Percentiles rank a stretch among this genome's conserved stretches.
Evolutionary conservation across 306 rosid species (phyloP).

Genomic region (Cucumis sativus): DNA sequence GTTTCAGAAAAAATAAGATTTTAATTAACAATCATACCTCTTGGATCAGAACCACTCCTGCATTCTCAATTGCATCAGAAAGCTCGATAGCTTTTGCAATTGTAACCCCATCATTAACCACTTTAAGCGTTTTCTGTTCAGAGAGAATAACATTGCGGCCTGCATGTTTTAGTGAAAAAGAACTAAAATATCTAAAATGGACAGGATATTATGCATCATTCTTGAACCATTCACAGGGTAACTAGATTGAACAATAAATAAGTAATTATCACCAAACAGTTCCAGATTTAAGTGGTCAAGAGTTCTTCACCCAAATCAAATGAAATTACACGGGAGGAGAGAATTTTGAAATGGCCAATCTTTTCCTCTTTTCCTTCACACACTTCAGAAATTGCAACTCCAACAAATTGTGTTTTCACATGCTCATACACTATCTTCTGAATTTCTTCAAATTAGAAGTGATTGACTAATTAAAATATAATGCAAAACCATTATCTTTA

Average conservation of each 20-base stretch:
- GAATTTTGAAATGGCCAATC: not conserved
- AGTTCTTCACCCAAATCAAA: not conserved
- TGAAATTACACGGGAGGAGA: not conserved
- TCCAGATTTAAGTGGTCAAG: not conserved
- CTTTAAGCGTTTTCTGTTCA: constrained; percentile 54
- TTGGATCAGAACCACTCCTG: constrained; percentile 91
- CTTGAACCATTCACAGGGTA: not conserved
- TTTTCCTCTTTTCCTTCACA: not conserved
- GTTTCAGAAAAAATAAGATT: constrained; percentile 3
- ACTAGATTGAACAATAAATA: not conserved
- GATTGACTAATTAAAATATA: not conserved
- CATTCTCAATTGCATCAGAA: constrained; percentile 75
- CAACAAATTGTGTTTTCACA: not conserved
- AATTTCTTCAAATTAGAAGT: not conserved
- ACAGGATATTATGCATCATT: not conserved
- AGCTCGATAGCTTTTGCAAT: constrained; percentile 88
- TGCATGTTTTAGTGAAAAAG: constrained; percentile 16
- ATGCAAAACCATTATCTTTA: not conserved
- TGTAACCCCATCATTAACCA: constrained; percentile 84
- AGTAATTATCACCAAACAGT: not conserved
- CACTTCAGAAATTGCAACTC: not conserved
- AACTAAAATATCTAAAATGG: not conserved
- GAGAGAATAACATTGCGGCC: constrained; percentile 93
- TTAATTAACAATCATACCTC: constrained; percentile 72
- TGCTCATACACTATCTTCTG: not conserved